phyloP scores from a whole-genome alignment of 202 grass and related monocot genomes.

The Setaria italica region DNA sequence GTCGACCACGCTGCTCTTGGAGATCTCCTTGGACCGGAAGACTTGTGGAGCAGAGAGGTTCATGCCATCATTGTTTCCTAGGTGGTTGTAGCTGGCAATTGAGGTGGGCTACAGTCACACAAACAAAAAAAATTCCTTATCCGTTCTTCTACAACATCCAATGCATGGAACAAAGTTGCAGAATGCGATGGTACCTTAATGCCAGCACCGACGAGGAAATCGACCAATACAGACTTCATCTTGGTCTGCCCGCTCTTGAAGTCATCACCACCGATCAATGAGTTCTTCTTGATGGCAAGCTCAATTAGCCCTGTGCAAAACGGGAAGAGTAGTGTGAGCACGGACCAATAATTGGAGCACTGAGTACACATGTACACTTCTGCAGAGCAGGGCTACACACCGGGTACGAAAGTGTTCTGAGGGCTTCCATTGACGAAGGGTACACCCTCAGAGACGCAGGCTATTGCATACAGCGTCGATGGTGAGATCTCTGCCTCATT shows the following conservation, averaged over 20 bases:
- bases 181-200: constrained; percentile 68
- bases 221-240: constrained; percentile 94
- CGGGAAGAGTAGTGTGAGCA: not conserved
- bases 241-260: constrained; percentile 99
- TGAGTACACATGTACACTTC: not conserved
- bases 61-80: constrained; percentile 96
- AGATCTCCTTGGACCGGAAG: constrained; percentile 97
- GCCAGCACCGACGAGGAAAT: constrained; percentile 93
- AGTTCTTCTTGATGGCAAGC: constrained; percentile 79
- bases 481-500: constrained; percentile 89
- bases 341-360: not conserved
- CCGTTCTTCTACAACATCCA: not conserved
- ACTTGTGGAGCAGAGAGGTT: constrained; percentile 91
- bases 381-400: constrained; percentile 41
- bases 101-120: constrained; percentile 73
- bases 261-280: constrained; percentile 87
- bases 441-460: constrained; percentile 79
- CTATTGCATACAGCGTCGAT: constrained; percentile 80
- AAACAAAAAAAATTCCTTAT: not conserved
- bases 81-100: constrained; percentile 97
- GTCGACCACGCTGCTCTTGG: constrained; percentile 95
- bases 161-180: not conserved
- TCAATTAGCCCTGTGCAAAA: constrained; percentile 75
- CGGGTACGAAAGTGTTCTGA: constrained; percentile 96
- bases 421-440: constrained; percentile 96